Evolutionary conservation across 768 basidiomycete species (phyloP), one percentile per base, ranked within the genome.

Genomic region (Phlebiopsis flavidoalba): DNA sequence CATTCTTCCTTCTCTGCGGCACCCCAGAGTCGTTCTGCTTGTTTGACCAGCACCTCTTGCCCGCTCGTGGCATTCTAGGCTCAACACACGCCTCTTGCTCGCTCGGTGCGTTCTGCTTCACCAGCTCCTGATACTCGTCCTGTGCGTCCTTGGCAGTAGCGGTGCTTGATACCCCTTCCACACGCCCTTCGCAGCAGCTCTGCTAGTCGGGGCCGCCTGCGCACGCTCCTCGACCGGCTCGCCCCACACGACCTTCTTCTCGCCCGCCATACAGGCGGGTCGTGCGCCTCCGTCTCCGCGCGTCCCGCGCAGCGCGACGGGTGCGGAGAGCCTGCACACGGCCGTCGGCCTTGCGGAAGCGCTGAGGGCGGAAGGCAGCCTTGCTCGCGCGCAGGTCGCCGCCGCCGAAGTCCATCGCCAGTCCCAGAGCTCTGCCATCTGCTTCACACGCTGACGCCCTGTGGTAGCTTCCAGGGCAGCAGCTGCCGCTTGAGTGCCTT

Each of bases 291-390:
- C 3, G 77, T 76, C 49, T 82, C 74, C 50, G 70, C 63, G 24
- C 76, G 73, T 0, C 85, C n/a, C 86, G 17, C 73, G 67, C 33
- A 75, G 69, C 7, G 87, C 79, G 26, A 87, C 64, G 57, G n/a
- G 66, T 66, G 10, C 87, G 77, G 43, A 86, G 73, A 22, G 57
- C 53, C 62, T 72, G 65, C 53, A 87, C 76, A 8, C 43, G 60
- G 12, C 48, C 53, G 31, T 71, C 71, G 0, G 81, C 71, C 8
- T 65, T 56, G 24, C 68, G 67, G 69, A 87, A 80, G 37, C 72
- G 43, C 24, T 69, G 63, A 5, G 74, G 66, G 10, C 69, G 66
- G 61, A 66, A 63, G 5, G 59, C 35, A 8, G 60, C 59, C 1
- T 57, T 58, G 35, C 46, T 36, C n/a, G 53, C 65, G 14, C 3